These are phyloP conservation scores for Apodospora peruviana DNA, from an alignment of 495 filamentous ascomycete genomes.

Conservation along the genomic window DNA sequence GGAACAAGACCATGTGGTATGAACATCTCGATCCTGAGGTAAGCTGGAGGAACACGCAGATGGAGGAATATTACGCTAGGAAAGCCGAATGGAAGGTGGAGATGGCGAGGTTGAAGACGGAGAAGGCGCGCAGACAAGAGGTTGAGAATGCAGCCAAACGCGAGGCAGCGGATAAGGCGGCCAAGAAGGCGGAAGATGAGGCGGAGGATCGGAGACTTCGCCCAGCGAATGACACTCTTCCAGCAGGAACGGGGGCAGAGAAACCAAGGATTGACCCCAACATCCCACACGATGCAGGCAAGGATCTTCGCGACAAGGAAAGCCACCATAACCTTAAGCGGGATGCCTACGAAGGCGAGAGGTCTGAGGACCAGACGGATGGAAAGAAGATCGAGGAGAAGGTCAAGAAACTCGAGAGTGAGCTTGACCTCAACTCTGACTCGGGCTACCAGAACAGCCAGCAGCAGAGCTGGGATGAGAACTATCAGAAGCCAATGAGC, in stretches of 20 bases:
- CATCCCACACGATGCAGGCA: not conserved
- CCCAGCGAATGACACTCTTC: conserved; percentile 3
- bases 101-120: conserved; percentile 16
- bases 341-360: not conserved
- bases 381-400: conserved; percentile 2
- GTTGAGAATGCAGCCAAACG: conserved; percentile 8
- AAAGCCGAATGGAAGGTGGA: conserved; percentile 28
- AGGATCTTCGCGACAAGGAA: conserved; percentile 2
- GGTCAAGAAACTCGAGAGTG: conserved; percentile 8
- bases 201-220: conserved; percentile 6
- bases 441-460: not conserved
- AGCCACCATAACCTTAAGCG: not conserved
- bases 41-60: conserved; percentile 27
- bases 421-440: conserved; percentile 16
- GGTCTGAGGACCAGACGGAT: not conserved
- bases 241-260: not conserved
- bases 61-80: conserved; percentile 33
- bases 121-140: conserved; percentile 4
- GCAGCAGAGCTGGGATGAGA: conserved; percentile 1
- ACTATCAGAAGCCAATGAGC: conserved; percentile 19
- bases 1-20: conserved; percentile 65
- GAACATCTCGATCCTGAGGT: conserved; percentile 49
- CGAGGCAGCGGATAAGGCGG: conserved; percentile 5
- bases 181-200: conserved; percentile 8
- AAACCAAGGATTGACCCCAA: not conserved